Evolutionary conservation across 352 stramenopile genomes (phyloP), one percentile per base, ranked within the genome.

Genomic region (Phytopythium delawarense): DNA sequence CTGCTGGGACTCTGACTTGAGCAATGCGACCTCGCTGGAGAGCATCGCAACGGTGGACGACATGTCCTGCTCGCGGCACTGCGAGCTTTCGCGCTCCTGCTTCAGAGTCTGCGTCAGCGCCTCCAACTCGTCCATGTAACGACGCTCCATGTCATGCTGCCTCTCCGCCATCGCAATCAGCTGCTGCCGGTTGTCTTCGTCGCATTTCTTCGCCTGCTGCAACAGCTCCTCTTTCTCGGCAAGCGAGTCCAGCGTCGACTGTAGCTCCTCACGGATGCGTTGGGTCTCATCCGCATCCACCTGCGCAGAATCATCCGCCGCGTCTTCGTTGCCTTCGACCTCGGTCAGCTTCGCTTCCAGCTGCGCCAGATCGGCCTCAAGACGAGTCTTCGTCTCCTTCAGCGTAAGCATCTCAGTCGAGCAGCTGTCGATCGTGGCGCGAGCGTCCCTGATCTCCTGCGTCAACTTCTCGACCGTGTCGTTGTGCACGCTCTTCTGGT

Each of bases 81-180:
- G 58, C 39, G 75, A 84, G 39, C 56, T 73, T 49, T 80, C 73
- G 40, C 69, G 73, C 52, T 84, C 77, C 46, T 79, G 71, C 45
- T 79, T 74, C 12, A 87, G 71, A 37, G 79, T 77, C 28, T 74
- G 54, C 2, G 67, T 69, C 21, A 84, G 57, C 21, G 65, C 67
- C 37, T 82, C 73, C n/a, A 87, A 62, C 58, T 84, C 72, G 4
- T 50, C 55, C 16, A 72, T 61, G 55, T 79, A 69, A 9, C 65
- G 73, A 49, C 62, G 67, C 56, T 82, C 73, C 62, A 80, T 72
- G 21, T 79, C 73, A 44, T 81, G 74, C 45, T 84, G 77, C 7
- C 65, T 62, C 59, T 72, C 67, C 0, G 78, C 74, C 61, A 84
- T 70, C 18, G 78, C 73, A 18, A 80, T 56, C 20, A 87, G 40